These are phyloP conservation scores for Saposhnikovia divaricata DNA, from an alignment of 129 eudicot genomes.

Conservation along the genomic window DNA sequence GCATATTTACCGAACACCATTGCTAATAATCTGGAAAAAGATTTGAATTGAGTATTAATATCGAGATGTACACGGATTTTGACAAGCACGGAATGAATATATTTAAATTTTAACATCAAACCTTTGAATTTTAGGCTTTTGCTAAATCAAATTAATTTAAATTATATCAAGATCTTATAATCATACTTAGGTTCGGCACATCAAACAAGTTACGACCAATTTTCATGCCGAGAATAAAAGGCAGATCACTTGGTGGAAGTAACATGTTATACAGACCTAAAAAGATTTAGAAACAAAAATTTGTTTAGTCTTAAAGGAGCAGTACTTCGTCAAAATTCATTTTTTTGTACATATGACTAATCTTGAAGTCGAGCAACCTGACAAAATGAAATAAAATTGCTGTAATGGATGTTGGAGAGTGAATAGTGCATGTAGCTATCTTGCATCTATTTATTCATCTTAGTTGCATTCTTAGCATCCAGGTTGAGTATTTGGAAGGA, in stretches of 20 bases:
- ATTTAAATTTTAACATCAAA: no score
- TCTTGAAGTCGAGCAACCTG: not conserved
- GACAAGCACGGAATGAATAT: no score
- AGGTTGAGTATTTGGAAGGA: conserved; percentile 36
- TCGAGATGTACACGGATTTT: not conserved
- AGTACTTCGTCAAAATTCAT: not conserved
- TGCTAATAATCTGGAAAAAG: not conserved
- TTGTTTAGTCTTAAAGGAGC: not conserved
- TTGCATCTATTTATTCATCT: conserved; percentile 42
- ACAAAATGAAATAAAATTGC: not conserved
- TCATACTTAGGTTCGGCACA: no score
- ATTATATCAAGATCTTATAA: no score
- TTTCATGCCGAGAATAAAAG: not conserved
- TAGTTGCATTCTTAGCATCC: conserved; percentile 57
- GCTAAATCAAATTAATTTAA: no score
- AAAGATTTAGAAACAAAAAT: not conserved
- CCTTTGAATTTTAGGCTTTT: no score
- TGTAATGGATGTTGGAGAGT: not conserved
- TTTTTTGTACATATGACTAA: not conserved
- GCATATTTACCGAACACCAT: not conserved
- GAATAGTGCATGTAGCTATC: not conserved
- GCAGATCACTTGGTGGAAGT: not conserved
- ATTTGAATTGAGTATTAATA: not conserved
- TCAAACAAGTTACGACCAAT: no score
- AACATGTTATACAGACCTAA: not conserved